Percentiles rank a stretch among this genome's conserved stretches.
Conservation (phyloP, 2,329 filamentous ascomycete genomes). For the Penicillium sp. region DNA sequence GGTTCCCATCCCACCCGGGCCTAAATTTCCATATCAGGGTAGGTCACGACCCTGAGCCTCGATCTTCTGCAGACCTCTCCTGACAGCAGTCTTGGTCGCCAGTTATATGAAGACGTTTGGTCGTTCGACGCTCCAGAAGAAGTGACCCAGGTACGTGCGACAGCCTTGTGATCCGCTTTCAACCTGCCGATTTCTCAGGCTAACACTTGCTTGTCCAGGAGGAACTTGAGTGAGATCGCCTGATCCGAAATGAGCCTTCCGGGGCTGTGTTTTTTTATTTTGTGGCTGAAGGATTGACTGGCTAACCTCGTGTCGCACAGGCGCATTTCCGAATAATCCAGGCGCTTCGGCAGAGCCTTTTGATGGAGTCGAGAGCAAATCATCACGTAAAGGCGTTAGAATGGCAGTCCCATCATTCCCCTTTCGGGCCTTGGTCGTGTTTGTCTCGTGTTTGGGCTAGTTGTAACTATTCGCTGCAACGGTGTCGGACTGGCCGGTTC, state of each 20-base stretch:
- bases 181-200: neutral
- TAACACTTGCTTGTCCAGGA: conserved; percentile 12
- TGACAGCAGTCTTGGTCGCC: conserved; percentile 10
- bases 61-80: neutral
- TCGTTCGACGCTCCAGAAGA: conserved; percentile 27
- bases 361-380: neutral
- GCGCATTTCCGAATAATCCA: conserved; percentile 10
- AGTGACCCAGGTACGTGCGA: conserved; percentile 22
- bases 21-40: conserved; percentile 30
- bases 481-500: neutral
- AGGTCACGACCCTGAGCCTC: neutral
- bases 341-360: neutral
- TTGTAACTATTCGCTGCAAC: neutral
- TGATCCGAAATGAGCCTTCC: conserved; percentile 13
- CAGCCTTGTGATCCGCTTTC: neutral
- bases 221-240: conserved; percentile 19
- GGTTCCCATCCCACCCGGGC: conserved; percentile 26
- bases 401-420: neutral
- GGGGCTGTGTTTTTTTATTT: conserved; percentile 15
- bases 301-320: conserved; percentile 1
- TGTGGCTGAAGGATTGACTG: conserved; percentile 13
- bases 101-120: conserved; percentile 26
- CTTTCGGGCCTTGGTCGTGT: neutral
- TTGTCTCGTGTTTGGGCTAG: neutral
- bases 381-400: neutral